A percentile compares a stretch with the other conserved stretches of the same genome.
phyloP scores from a whole-genome alignment of 1,139 yeast species.

The Magnusiomyces clavatus region DNA sequence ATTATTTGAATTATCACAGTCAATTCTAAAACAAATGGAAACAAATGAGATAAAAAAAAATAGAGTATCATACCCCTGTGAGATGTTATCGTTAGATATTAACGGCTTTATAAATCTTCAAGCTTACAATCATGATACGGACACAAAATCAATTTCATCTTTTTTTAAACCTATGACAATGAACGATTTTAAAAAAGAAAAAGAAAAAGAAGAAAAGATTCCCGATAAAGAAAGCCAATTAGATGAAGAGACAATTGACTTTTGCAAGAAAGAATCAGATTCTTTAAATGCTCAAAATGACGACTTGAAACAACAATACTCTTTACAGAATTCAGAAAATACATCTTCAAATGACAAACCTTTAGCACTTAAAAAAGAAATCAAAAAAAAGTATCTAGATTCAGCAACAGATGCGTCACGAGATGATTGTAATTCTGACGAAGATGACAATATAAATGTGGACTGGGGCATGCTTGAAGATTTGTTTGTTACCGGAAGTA shows the following conservation, averaged over 20 bases:
- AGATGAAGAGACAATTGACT: background rate
- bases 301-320: background rate
- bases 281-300: background rate
- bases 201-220: too few species aligned
- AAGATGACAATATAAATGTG: conserved; percentile 14
- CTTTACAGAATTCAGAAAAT: background rate
- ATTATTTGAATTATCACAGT: conserved; percentile 23
- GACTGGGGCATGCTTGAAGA: conserved; percentile 3
- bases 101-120: conserved; percentile 1
- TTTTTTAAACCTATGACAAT: conserved; percentile 6
- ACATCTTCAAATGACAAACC: background rate
- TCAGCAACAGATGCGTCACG: background rate
- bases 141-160: background rate
- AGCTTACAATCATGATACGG: background rate
- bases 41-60: conserved; percentile 11
- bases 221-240: background rate
- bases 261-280: background rate
- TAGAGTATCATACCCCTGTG: conserved; percentile 17
- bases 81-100: conserved; percentile 16
- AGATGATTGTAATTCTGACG: conserved; percentile 13
- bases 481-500: conserved; percentile 5
- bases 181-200: background rate
- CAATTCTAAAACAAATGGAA: conserved; percentile 24
- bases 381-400: background rate
- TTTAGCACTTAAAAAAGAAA: background rate